Evolutionary conservation across 2,329 filamentous ascomycete genomes (phyloP).

Genomic region (Aspergillus felis): DNA sequence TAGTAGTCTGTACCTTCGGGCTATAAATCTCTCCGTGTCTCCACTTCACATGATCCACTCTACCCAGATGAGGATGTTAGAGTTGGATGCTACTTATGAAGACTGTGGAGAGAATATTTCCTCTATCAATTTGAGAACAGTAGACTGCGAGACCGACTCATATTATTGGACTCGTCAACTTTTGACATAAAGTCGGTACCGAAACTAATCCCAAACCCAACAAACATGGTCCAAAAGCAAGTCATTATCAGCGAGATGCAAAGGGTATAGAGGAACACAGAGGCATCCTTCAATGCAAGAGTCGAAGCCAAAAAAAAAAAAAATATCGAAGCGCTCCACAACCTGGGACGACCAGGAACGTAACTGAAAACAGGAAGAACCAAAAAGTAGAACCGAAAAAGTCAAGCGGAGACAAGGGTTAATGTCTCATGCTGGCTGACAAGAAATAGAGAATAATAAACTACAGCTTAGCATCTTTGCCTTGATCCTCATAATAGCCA

Average conservation of each 20-base stretch:
- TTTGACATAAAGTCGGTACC: not conserved
- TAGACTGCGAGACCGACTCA: not conserved
- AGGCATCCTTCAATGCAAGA: constrained; percentile 15
- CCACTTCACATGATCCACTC: not conserved
- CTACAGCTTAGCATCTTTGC: constrained; percentile 34
- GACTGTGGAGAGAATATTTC: no score
- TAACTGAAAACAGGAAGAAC: not conserved
- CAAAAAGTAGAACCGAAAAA: not conserved
- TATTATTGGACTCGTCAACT: not conserved
- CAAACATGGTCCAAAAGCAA: constrained; percentile 4
- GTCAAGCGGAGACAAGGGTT: not conserved
- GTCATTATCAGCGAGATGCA: constrained; percentile 9
- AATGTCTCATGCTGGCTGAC: not conserved
- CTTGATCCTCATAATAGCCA: constrained; percentile 26
- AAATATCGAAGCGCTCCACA: constrained; percentile 12
- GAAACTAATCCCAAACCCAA: not conserved
- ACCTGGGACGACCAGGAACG: not conserved
- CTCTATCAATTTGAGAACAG: not conserved
- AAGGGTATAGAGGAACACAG: constrained; percentile 20
- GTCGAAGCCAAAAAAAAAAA: constrained; percentile 2
- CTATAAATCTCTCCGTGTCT: not conserved
- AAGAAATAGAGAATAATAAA: constrained; percentile 4
- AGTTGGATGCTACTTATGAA: not conserved
- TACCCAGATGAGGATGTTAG: not conserved
- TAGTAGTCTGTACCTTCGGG: not conserved